Conservation (phyloP, 169 alveolate genomes). For the Perkinsus chesapeaki region DNA sequence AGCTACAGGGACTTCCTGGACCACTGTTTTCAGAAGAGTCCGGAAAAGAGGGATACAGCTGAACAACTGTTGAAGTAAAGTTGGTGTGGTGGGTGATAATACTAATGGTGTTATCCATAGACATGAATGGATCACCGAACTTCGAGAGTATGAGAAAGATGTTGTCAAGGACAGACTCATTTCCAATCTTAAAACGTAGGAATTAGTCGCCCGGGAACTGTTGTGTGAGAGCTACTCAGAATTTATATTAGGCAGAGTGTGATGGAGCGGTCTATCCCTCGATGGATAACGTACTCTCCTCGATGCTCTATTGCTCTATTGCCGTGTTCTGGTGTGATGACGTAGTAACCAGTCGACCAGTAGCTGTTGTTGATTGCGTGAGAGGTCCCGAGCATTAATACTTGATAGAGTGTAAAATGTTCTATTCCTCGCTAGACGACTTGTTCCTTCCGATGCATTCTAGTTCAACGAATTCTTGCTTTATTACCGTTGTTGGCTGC, state of each 20-base stretch:
- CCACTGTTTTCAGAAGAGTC: background rate
- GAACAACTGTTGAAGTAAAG: background rate
- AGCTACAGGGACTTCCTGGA: background rate
- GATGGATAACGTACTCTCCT: too few species aligned
- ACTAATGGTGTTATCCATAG: background rate
- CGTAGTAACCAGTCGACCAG: too few species aligned
- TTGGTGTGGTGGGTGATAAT: background rate
- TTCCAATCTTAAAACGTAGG: background rate
- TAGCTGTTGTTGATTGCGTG: too few species aligned
- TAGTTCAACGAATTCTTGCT: too few species aligned
- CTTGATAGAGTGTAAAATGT: too few species aligned
- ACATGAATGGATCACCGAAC: background rate
- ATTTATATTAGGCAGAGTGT: too few species aligned
- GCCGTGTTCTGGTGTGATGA: too few species aligned
- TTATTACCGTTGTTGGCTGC: background rate
- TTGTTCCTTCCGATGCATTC: too few species aligned
- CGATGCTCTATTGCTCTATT: too few species aligned
- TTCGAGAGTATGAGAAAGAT: background rate
- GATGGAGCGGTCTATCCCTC: too few species aligned
- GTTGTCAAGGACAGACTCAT: background rate
- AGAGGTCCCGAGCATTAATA: too few species aligned
- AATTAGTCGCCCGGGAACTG: background rate
- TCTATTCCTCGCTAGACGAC: too few species aligned
- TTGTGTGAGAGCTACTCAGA: background rate
- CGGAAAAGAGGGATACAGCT: background rate